Conservation (phyloP, 306 rosid genomes). For the Cyamopsis tetragonoloba region DNA sequence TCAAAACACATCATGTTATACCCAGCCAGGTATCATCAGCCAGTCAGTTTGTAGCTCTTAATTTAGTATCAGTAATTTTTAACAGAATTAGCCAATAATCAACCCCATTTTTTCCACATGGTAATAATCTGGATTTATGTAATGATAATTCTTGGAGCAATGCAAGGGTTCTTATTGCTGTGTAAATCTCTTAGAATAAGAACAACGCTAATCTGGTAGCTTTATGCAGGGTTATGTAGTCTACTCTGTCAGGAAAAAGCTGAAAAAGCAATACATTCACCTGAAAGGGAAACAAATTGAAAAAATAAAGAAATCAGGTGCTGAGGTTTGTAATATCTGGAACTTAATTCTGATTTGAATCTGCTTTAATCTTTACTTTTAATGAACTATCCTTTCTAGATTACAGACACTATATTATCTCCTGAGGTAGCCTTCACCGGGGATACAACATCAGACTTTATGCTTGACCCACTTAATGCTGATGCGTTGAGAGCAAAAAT, state of each 20-base stretch:
- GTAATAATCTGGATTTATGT: not conserved
- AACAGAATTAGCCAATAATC: no score
- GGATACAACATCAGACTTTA: slow-evolving; percentile 82
- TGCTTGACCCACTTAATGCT: slow-evolving; percentile 89
- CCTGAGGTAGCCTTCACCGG: slow-evolving; percentile 98
- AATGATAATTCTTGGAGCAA: not conserved
- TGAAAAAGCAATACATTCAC: slow-evolving; percentile 84
- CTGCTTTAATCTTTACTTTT: slow-evolving; percentile 6
- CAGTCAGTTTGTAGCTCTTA: not conserved
- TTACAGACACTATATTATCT: slow-evolving; percentile 73
- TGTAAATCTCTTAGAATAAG: not conserved
- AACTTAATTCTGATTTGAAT: slow-evolving; percentile 7
- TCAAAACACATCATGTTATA: slow-evolving; percentile 80
- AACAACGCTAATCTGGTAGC: not conserved
- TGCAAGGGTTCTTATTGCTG: not conserved
- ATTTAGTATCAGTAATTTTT: no score
- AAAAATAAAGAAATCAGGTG: slow-evolving; percentile 87
- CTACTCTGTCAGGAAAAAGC: slow-evolving; percentile 85
- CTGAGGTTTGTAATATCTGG: slow-evolving; percentile 60
- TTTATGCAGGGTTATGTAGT: slow-evolving; percentile 81
- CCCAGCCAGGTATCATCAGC: slow-evolving; percentile 79
- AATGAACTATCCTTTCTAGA: slow-evolving; percentile 51
- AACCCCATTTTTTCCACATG: not conserved
- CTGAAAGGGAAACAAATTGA: slow-evolving; percentile 93
- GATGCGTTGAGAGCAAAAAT: slow-evolving; percentile 98